Evolutionary conservation across 2,329 filamentous ascomycete genomes (phyloP), one percentile per base, ranked within the genome.

Genomic region (Drechslerella dactyloides): DNA sequence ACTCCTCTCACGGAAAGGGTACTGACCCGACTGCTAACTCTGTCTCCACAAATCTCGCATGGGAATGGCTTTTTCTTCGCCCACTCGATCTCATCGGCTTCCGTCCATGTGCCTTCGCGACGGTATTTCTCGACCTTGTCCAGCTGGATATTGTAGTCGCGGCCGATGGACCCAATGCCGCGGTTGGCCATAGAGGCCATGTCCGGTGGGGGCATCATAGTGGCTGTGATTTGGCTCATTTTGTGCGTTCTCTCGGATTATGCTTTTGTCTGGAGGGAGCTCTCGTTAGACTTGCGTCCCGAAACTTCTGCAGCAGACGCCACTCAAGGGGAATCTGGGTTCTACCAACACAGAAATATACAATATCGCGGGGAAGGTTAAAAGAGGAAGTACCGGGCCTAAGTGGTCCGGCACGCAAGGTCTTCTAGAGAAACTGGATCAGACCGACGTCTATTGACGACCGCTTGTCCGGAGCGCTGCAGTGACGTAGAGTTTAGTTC

Each of bases 111-210:
- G 11, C 75, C 75, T 51, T 75, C 70, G 2, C 74, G 74, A 35
- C 73, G 75, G 48, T 76, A 75, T 30, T 76, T 75, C 33, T 75
- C 64, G 21, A 76, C 75, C 59, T 76, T 75, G 33, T 76, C 75
- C 15, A 76, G 74, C 46, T 76, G 75, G 48, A 76, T 76, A 54
- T 76, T 75, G 55, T 73, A 69, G 50, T 73, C 70, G 15, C 70
- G 63, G 1, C 70, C 70, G 58, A 69, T 73, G 30, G 70, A 60
- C 5, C 69, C 69, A 44, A 73, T 58, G 52, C 69, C 69, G 23
- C 68, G 68, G 48, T 72, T 72, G 33, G 60, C 68, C 60, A 72
- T 65, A 15, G 68, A 60, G 61, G 61, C 60, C 68, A 72, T 72
- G 51, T 72, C 68, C 4, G 68, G 68, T 30, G 68, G 68, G 17